Conservation (phyloP, 1,284 basidiomycete genomes). For the Naganishia sp. region DNA sequence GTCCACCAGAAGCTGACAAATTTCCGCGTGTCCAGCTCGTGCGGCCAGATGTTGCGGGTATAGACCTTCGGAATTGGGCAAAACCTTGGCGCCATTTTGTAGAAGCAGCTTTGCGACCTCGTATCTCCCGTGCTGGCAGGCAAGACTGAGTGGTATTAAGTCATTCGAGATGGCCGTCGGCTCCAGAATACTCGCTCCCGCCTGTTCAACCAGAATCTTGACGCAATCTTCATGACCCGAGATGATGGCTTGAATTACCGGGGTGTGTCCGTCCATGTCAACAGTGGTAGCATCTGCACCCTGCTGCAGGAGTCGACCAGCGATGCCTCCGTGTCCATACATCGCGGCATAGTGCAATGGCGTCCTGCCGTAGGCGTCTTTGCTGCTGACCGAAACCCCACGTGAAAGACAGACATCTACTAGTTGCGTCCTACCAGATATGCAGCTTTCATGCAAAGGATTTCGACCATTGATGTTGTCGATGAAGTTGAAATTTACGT, state of each 20-base stretch:
- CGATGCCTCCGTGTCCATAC: slow-evolving; percentile 80
- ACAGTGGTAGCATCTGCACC: slow-evolving; percentile 67
- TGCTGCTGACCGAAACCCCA: slow-evolving; percentile 66
- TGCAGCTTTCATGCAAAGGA: slow-evolving; percentile 90
- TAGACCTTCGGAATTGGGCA: slow-evolving; percentile 90
- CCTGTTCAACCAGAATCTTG: slow-evolving; percentile 70
- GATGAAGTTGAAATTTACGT: slow-evolving; percentile 86
- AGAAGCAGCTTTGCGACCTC: slow-evolving; percentile 79
- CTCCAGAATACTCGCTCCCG: slow-evolving; percentile 62
- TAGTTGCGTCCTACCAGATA: slow-evolving; percentile 77
- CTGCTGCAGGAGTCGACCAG: slow-evolving; percentile 72
- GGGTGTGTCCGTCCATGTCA: slow-evolving; percentile 92
- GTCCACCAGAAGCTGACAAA: slow-evolving; percentile 79
- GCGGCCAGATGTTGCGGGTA: slow-evolving; percentile 98
- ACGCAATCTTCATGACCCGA: slow-evolving; percentile 82
- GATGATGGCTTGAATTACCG: slow-evolving; percentile 88
- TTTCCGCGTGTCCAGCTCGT: slow-evolving; percentile 83
- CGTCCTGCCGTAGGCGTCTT: slow-evolving; percentile 87
- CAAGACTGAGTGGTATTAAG: slow-evolving; percentile 84
- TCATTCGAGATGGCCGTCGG: slow-evolving; percentile 64
- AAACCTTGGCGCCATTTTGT: slow-evolving; percentile 71
- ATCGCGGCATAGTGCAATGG: slow-evolving; percentile 95
- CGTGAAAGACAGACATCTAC: slow-evolving; percentile 79
- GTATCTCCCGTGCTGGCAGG: slow-evolving; percentile 84
- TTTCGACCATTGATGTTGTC: slow-evolving; percentile 97